Percentiles rank a stretch among this genome's conserved stretches.
These are phyloP conservation scores for Elaeagnus macrophylla DNA, from an alignment of 306 rosid species.

Conservation along the genomic window DNA sequence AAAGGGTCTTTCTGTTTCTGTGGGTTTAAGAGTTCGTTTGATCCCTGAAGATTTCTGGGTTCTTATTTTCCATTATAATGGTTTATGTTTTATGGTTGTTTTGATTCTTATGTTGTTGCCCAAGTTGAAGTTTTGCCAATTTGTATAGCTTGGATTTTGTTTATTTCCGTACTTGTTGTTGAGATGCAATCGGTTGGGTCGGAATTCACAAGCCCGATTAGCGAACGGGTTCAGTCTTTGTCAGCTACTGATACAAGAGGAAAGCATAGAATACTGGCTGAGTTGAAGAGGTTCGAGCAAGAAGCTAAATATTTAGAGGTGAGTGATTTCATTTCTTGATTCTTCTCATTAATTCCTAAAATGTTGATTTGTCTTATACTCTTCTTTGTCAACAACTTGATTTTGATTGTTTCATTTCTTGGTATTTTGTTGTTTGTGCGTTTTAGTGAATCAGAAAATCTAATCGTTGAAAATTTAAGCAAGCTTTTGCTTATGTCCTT, in stretches of 20 bases:
- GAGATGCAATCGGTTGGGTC: constrained; percentile 63
- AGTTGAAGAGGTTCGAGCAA: constrained; percentile 80
- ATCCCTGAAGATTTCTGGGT: constrained; percentile 47
- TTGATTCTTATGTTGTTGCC: constrained; percentile 8
- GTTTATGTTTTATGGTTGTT: constrained; percentile 27
- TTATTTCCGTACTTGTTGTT: constrained; percentile 8
- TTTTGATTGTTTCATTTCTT: no score
- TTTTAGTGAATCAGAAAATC: no score
- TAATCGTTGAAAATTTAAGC: no score
- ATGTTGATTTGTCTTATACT: constrained; percentile 9
- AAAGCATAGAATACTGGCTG: constrained; percentile 87
- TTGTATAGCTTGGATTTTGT: constrained; percentile 18
- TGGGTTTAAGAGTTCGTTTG: constrained; percentile 29
- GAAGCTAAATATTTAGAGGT: constrained; percentile 92
- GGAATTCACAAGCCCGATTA: constrained; percentile 47
- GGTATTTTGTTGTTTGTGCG: no score
- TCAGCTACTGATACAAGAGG: constrained; percentile 76
- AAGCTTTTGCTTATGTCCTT: no score
- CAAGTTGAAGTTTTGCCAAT: constrained; percentile 14
- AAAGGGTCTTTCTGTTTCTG: constrained; percentile 19
- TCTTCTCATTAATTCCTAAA: constrained; percentile 6
- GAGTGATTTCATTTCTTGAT: constrained; percentile 9
- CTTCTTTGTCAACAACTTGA: no score
- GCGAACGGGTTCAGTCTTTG: constrained; percentile 59
- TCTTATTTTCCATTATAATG: constrained; percentile 24